A percentile compares a stretch with the other conserved stretches of the same genome.
These are phyloP conservation scores for Populus alba DNA, from an alignment of 345 rosid species.

Conservation along the genomic window DNA sequence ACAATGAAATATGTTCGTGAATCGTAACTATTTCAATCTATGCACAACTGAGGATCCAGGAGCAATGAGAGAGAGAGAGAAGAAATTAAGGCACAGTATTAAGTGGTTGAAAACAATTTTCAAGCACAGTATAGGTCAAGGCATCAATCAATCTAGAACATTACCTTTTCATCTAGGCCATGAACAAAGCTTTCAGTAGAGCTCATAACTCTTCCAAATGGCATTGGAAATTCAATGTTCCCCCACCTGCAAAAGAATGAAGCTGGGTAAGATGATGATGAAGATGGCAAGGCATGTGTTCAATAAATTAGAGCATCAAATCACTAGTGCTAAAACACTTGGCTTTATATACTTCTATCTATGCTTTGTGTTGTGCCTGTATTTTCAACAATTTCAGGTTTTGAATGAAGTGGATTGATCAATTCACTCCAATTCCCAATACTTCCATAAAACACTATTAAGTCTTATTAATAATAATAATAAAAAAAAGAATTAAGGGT, in stretches of 20 bases:
- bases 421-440: background rate
- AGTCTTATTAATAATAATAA: background rate
- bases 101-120: constrained; percentile 12
- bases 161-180: constrained; percentile 94
- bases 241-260: constrained; percentile 68
- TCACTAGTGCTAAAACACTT: background rate
- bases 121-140: background rate
- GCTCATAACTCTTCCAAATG: constrained; percentile 96
- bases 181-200: constrained; percentile 83
- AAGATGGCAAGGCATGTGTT: background rate
- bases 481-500: background rate
- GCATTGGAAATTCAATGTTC: constrained; percentile 81
- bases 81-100: background rate
- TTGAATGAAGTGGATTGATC: background rate
- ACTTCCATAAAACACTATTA: background rate
- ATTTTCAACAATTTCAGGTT: too few relatives aligned
- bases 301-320: background rate
- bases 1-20: background rate
- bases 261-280: constrained; percentile 17
- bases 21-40: background rate
- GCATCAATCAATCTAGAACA: background rate
- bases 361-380: background rate
- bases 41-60: background rate
- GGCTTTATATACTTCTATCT: background rate
- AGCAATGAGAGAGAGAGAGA: background rate